Evolutionary conservation across 768 basidiomycete genomes (phyloP), one percentile per base, ranked within the genome.

Genomic region (Pleurotus pulmonarius): DNA sequence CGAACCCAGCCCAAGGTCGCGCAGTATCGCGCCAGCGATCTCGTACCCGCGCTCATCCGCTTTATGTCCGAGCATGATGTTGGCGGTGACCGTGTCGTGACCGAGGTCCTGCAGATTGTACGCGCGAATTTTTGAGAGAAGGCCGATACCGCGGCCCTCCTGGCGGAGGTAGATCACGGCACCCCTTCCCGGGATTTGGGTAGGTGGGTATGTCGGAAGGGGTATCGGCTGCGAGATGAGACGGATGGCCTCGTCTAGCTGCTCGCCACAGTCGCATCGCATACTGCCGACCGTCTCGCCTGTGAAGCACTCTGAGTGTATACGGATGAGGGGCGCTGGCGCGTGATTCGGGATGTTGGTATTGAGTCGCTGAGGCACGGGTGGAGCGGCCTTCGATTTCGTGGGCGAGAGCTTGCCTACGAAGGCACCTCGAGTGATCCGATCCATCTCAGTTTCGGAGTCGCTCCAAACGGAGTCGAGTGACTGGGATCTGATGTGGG

Each of bases 221-320:
- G 74, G 67, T 63, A 88, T 79, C 45, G 91, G 84, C 67, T 83
- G 80, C 12, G 88, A 86, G 63, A 98, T 93, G 63, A 87, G 86
- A 9, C 92, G 83, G 59, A 98, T 86, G n/a, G 97, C 94, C 68
- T 98, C 96, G 72, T 98, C 95, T 3, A 99, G 80, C 70, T 99
- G 97, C 71, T 98, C 95, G 12, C 97, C 97, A 66, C 97, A 99
- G 70, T 99, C 97, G 67, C 97, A 99, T 29, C 97, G 88, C 90
- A 97, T 94, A 77, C 94, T 87, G 24, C 97, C 97, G 57, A 98
- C 84, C 6, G 95, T 98, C 71, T 98, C 97, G 25, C 97, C 97
- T 0, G 97, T 99, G 73, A 94, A 98, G 70, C 97, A 99, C 70
- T 99, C 97, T 25, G 94, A 97, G 71, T 99, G 97, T 49, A 99